These are phyloP conservation scores for Talaromyces piceae DNA, from an alignment of 2,329 filamentous ascomycete genomes.

Conservation along the genomic window DNA sequence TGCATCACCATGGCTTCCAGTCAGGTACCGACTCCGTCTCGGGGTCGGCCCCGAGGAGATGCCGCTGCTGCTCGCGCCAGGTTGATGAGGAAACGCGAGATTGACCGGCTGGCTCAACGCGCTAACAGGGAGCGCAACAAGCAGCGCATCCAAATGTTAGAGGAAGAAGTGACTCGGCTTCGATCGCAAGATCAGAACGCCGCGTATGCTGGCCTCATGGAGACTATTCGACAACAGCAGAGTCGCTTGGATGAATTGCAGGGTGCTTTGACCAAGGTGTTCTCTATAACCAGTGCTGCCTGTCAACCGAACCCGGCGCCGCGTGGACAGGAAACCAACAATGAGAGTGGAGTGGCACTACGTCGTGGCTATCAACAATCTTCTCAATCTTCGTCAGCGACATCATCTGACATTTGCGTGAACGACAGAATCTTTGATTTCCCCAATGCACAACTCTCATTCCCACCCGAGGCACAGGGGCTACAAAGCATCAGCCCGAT, in stretches of 20 bases:
- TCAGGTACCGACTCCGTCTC: background rate
- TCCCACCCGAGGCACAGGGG: background rate
- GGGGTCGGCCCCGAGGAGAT: background rate
- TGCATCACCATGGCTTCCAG: background rate
- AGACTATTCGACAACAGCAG: background rate
- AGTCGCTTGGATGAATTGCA: background rate
- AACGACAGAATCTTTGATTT: background rate
- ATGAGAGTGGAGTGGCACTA: background rate
- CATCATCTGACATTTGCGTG: background rate
- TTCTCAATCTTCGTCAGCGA: background rate
- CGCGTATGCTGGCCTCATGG: background rate
- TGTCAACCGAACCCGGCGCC: background rate
- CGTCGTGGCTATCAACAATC: background rate
- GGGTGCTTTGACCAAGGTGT: background rate
- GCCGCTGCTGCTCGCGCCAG: background rate
- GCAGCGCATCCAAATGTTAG: background rate
- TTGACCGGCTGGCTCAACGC: background rate
- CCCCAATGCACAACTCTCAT: background rate
- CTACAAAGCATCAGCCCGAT: background rate
- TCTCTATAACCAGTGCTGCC: background rate
- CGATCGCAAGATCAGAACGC: background rate
- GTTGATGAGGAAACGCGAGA: background rate
- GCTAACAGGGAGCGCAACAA: background rate
- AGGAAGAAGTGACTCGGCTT: background rate
- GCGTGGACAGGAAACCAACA: background rate